A percentile compares a stretch with the other conserved stretches of the same genome.
Conservation (phyloP, 208 protist species). For the Trypanosomatidae sp. region DNA sequence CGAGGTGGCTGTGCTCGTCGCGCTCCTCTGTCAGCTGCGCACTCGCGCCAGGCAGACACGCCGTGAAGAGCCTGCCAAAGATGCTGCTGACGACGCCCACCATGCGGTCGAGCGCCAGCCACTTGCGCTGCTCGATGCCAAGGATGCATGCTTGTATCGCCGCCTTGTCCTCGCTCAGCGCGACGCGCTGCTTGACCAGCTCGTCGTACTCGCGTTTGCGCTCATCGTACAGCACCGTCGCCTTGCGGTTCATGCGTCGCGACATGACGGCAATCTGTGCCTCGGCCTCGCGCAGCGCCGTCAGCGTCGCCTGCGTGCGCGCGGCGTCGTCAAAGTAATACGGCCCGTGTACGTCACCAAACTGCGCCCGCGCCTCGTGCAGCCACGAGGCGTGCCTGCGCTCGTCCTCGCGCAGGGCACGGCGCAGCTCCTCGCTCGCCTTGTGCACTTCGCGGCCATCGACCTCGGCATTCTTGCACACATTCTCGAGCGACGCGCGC, state of each 20-base stretch:
- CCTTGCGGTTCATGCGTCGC: slow-evolving; percentile 88
- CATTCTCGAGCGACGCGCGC: slow-evolving; percentile 35
- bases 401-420: slow-evolving; percentile 40
- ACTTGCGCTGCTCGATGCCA: slow-evolving; percentile 98
- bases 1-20: slow-evolving; percentile 55
- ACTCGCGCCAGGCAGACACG: slow-evolving; percentile 92
- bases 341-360: slow-evolving; percentile 22
- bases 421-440: slow-evolving; percentile 29
- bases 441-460: slow-evolving; percentile 45
- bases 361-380: slow-evolving; percentile 13
- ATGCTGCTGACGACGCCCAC: slow-evolving; percentile 92
- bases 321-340: slow-evolving; percentile 58
- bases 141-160: slow-evolving; percentile 93
- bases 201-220: slow-evolving; percentile 95
- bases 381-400: slow-evolving; percentile 44
- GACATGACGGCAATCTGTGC: slow-evolving; percentile 48
- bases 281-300: slow-evolving; percentile 66
- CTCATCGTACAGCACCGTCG: slow-evolving; percentile 91
- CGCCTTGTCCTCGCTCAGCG: slow-evolving; percentile 92
- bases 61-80: slow-evolving; percentile 97
- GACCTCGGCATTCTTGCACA: slow-evolving; percentile 67
- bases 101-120: slow-evolving; percentile 92
- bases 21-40: slow-evolving; percentile 85
- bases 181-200: slow-evolving; percentile 89
- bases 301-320: slow-evolving; percentile 42